A percentile compares a stretch with the other conserved stretches of the same genome.
phyloP scores from a whole-genome alignment of 2,329 filamentous ascomycete species.

The Albophoma yamanashiensis region DNA sequence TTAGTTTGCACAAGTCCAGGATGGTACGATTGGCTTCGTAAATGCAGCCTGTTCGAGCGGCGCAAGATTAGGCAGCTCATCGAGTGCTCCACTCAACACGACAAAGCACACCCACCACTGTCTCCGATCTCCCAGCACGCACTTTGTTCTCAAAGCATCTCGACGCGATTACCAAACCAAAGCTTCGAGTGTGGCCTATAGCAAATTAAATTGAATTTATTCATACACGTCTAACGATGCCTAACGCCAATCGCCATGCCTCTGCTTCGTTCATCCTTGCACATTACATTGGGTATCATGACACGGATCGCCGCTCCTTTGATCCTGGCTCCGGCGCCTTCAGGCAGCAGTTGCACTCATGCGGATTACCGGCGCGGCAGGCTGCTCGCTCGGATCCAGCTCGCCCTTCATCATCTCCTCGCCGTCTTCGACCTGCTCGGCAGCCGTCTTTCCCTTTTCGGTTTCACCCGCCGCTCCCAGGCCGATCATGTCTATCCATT shows the following conservation, averaged over 20 bases:
- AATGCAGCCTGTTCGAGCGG: not conserved
- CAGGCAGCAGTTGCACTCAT: constrained; percentile 3
- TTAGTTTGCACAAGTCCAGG: not conserved
- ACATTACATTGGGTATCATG: not conserved
- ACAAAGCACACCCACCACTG: not conserved
- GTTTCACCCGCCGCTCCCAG: constrained; percentile 25
- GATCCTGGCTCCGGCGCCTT: not conserved
- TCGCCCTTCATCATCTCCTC: constrained; percentile 24
- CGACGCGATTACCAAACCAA: not conserved
- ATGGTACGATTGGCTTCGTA: not conserved
- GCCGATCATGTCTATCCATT: constrained; percentile 41
- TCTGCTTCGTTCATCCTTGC: not conserved
- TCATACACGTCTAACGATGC: too few relatives aligned
- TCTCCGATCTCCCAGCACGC: not conserved
- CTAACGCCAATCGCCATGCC: not conserved
- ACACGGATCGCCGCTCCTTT: not conserved
- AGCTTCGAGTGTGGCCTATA: not conserved
- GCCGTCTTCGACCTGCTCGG: constrained; percentile 21
- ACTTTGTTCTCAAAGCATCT: not conserved
- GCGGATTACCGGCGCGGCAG: not conserved
- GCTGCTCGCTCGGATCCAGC: constrained; percentile 21
- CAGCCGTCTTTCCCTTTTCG: constrained; percentile 16
- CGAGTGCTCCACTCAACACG: not conserved
- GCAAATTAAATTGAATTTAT: not conserved
- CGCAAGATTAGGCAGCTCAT: not conserved